Conservation (phyloP, 139 green algal genomes). For the Eudorina sp. region DNA sequence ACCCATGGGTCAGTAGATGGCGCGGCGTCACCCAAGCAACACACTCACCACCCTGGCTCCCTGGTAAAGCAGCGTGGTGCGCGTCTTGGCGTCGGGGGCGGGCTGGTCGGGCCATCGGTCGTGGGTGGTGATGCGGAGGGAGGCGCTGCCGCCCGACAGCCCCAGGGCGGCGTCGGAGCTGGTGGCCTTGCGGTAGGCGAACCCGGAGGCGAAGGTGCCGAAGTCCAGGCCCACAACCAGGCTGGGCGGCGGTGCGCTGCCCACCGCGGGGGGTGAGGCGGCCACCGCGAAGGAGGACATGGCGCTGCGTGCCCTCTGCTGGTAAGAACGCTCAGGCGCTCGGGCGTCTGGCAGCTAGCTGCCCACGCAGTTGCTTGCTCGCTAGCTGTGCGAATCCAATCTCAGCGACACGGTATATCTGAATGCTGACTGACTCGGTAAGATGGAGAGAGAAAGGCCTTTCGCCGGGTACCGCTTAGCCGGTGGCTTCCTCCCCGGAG, state of each 20-base stretch:
- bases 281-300: background rate
- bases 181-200: background rate
- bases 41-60: constrained; percentile 5
- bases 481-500: too few species aligned
- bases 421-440: too few species aligned
- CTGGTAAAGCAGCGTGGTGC: constrained; percentile 33
- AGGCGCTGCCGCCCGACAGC: background rate
- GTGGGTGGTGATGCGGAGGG: background rate
- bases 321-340: too few species aligned
- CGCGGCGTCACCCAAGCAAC: too few species aligned
- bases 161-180: background rate
- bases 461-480: too few species aligned
- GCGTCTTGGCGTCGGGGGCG: constrained; percentile 21
- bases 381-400: too few species aligned
- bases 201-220: constrained; percentile 30
- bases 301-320: too few species aligned
- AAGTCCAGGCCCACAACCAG: constrained; percentile 34
- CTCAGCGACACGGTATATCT: too few species aligned
- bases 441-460: too few species aligned
- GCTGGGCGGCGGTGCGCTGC: background rate
- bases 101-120: constrained; percentile 38
- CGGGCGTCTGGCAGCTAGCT: too few species aligned
- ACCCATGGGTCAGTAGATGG: constrained; percentile 37
- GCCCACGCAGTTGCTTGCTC: too few species aligned
- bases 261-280: too few species aligned